Evolutionary conservation across 768 basidiomycete species (phyloP), one percentile per base, ranked within the genome.

Genomic region (Baorangia bicolor): DNA sequence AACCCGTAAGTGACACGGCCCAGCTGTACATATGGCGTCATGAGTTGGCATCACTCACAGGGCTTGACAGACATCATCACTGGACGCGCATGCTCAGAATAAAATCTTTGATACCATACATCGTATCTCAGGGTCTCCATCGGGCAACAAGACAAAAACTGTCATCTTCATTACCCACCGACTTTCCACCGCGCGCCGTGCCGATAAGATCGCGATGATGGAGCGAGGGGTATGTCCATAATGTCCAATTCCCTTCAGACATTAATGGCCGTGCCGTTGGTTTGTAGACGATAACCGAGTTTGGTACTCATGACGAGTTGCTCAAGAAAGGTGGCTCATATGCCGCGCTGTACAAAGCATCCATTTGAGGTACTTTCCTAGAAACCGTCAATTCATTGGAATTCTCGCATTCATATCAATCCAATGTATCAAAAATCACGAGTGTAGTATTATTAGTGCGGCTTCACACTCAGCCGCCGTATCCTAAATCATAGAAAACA

Each of bases 131-230:
- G 79, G 80, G 42, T 76, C 79, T 21, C 77, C 83, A 33, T 75
- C 53, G 21, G 87, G 85, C 30, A 77, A 80, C 65, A 76, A 77
- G 64, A 77, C 73, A 20, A 90, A 90, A 73, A 88, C 87, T 4
- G 84, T 90, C 59, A 81, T 93, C 34, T 92, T 88, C 73, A 89
- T 92, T 64, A 92, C 91, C 7, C 91, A 93, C 73, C 82, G 88
- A 57, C 80, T 93, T 55, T 84, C 87, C 25, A 88, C 87, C 42
- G 90, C 90, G 20, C 85, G 89, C 4, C 83, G 88, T 40, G 91
- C 91, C 58, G 89, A 93, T 74, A 91, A 90, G 73, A 82, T 92
- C 60, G 90, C 88, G 40, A 88, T 91, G 85, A 90, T 92, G 87
- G 86, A 91, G 63, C 79, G 81, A 64, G 90, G 90, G 53, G 79